A percentile compares a stretch with the other conserved stretches of the same genome.
Conservation (phyloP, 202 grass and related monocot genomes). For the Zoysia matrella region DNA sequence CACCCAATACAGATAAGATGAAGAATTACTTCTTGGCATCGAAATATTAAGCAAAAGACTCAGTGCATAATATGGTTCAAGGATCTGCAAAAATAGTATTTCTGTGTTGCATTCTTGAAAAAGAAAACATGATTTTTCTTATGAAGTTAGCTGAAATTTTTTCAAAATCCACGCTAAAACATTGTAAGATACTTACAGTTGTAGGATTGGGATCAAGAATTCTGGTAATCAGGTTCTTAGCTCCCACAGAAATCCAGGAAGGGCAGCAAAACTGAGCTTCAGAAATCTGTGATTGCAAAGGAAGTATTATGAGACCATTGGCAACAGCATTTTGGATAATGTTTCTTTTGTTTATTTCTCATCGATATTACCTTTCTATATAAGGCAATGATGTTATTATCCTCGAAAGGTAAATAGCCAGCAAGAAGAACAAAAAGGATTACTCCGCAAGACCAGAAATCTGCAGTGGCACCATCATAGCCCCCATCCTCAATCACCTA, state of each 20-base stretch:
- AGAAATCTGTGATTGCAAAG: conserved; percentile 66
- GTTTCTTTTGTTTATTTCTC: conserved; percentile 4
- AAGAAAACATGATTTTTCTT: background rate
- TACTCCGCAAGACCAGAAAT: conserved; percentile 90
- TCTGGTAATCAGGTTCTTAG: conserved; percentile 76
- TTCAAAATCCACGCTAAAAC: conserved; percentile 12
- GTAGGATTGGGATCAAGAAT: conserved; percentile 83
- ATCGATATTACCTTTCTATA: conserved; percentile 71
- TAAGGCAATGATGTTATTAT: conserved; percentile 75
- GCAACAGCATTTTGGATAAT: background rate
- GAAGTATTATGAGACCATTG: conserved; percentile 24
- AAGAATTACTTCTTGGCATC: background rate
- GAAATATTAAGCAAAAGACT: conserved; percentile 13
- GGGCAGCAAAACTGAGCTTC: conserved; percentile 76
- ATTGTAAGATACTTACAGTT: conserved; percentile 61
- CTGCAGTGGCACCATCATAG: conserved; percentile 83
- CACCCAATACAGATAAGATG: conserved; percentile 16
- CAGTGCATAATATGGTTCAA: background rate
- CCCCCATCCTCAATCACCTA: conserved; percentile 92
- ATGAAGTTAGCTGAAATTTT: background rate
- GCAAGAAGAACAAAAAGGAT: conserved; percentile 85
- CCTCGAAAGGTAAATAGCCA: conserved; percentile 90
- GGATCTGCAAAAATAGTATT: background rate
- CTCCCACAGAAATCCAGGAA: conserved; percentile 85
- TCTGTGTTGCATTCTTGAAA: background rate